Percentiles rank a stretch among this genome's conserved stretches.
Evolutionary conservation across 2,329 filamentous ascomycete species (phyloP).

Genomic region (Chaetomiaceae sp.): DNA sequence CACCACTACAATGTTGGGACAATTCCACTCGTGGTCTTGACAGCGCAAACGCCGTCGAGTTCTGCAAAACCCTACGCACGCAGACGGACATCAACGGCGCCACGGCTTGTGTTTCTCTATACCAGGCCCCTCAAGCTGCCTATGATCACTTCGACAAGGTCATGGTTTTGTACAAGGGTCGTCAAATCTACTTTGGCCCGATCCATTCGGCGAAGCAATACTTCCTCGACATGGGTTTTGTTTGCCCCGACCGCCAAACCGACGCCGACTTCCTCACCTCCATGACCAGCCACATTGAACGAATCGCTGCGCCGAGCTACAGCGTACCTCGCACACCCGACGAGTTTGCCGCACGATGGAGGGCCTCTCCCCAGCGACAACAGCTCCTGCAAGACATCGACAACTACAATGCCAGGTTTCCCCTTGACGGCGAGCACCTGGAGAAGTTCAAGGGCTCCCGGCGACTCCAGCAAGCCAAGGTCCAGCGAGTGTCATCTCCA

Average conservation of each 20-base stretch:
- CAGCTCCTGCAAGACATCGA: conserved; percentile 17
- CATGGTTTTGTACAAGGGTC: conserved; percentile 68
- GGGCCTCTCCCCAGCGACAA: conserved; percentile 15
- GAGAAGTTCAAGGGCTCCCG: too few relatives aligned
- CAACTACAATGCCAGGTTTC: conserved; percentile 16
- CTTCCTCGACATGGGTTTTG: conserved; percentile 58
- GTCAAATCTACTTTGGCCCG: conserved; percentile 71
- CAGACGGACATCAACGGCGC: conserved; percentile 69
- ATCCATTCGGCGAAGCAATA: conserved; percentile 51
- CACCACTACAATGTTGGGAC: conserved; percentile 20
- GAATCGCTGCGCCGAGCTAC: conserved; percentile 53
- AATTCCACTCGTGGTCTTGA: conserved; percentile 63
- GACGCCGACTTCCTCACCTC: conserved; percentile 67
- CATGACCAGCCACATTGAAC: conserved; percentile 60
- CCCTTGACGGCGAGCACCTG: conserved; percentile 4
- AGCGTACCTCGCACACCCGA: conserved; percentile 51
- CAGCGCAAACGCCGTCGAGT: conserved; percentile 67
- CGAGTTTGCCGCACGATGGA: conserved; percentile 51
- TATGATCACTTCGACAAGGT: conserved; percentile 61
- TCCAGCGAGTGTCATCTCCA: too few relatives aligned
- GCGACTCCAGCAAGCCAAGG: too few relatives aligned
- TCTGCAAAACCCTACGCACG: conserved; percentile 61
- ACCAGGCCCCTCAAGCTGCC: conserved; percentile 41
- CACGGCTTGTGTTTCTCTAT: conserved; percentile 60
- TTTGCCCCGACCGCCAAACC: conserved; percentile 48